Base-by-base conservation (phyloP, 1,284 basidiomycete genomes). In the Pseudozyma thailandica region DNA sequence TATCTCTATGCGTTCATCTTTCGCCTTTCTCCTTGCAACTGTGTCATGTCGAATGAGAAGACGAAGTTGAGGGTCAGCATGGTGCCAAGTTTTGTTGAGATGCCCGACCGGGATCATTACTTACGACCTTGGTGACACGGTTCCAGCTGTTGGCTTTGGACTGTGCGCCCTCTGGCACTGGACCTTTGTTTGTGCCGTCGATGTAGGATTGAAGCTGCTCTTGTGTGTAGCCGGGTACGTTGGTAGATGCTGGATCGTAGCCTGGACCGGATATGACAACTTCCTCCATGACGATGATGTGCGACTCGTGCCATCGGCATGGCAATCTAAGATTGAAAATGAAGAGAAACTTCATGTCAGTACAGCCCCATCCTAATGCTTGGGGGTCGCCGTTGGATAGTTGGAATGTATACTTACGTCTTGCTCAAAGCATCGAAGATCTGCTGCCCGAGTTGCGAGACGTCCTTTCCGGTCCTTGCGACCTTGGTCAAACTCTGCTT, bases 221-320 rank as follows among this genome's bases (percentile, higher is more conserved):
- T 26, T 58, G 65, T 8, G 69, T 58, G 13, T 74, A 59, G 27
- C 62, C 51, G 3, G 79, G 78, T 10, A 81, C 77, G 38, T 77
- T 68, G 15, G 79, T 78, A 7, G 77, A 73, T 12, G 63, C 57
- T 16, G 59, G 57, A 45, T 77, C 76, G 52, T 80, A 80, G 21
- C 52, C 49, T 9, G 79, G 79, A 4, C 72, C 73, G 4, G 68
- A 74, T 53, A 82, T 71, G 38, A 80, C 73, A 15, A 82, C 74
- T 45, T 82, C 80, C 45, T 82, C 81, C 66, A 82, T 68, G 26
- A 82, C 80, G 38, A 82, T 80, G 39, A 82, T 82, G 48, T 82
- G 81, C 2, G 72, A 60, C 7, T 68, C 71, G 50, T 81, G 74
- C 81, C 81, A 82, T 26, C 81, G 66, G 45, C 78, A 80, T 6